These are phyloP conservation scores for Thalassia testudinum DNA, from an alignment of 116 monocot species.

Conservation along the genomic window DNA sequence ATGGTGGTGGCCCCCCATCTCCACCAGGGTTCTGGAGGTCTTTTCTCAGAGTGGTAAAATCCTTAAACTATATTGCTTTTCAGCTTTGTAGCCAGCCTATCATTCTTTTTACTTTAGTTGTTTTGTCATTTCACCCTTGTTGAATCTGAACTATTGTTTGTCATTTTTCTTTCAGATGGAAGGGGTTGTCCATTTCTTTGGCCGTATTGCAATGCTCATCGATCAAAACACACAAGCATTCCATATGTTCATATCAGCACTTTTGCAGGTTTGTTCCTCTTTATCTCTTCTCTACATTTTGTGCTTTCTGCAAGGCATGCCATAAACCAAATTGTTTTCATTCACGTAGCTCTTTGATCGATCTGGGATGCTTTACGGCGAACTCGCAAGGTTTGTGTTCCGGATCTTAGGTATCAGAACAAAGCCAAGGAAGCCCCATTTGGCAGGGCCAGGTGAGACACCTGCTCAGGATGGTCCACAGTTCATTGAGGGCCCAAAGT, in stretches of 20 bases:
- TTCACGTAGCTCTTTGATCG: constrained; percentile 71
- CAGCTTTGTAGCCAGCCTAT: too few species aligned
- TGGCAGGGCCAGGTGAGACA: constrained; percentile 10
- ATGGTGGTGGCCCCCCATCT: constrained; percentile 22
- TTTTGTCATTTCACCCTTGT: too few species aligned
- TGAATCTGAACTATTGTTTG: too few species aligned
- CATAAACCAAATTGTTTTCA: not conserved
- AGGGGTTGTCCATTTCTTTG: constrained; percentile 81
- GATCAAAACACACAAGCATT: constrained; percentile 93
- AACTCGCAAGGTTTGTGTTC: constrained; percentile 86
- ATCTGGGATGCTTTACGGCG: constrained; percentile 80
- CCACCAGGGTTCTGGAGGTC: constrained; percentile 59
- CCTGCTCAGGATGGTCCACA: constrained; percentile 10
- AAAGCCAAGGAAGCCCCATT: constrained; percentile 20
- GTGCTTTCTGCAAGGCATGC: too few species aligned
- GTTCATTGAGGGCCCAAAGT: constrained; percentile 47
- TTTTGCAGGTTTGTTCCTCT: constrained; percentile 43
- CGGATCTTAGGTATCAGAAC: constrained; percentile 64
- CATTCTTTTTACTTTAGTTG: too few species aligned
- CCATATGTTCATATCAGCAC: constrained; percentile 75
- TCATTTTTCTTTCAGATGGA: constrained; percentile 63
- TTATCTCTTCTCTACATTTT: not conserved
- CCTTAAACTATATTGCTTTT: not conserved
- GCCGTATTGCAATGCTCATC: constrained; percentile 52
- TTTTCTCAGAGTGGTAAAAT: constrained; percentile 41